These are phyloP conservation scores for Suhomyces prunicola DNA, from an alignment of 805 yeast genomes.

Conservation along the genomic window DNA sequence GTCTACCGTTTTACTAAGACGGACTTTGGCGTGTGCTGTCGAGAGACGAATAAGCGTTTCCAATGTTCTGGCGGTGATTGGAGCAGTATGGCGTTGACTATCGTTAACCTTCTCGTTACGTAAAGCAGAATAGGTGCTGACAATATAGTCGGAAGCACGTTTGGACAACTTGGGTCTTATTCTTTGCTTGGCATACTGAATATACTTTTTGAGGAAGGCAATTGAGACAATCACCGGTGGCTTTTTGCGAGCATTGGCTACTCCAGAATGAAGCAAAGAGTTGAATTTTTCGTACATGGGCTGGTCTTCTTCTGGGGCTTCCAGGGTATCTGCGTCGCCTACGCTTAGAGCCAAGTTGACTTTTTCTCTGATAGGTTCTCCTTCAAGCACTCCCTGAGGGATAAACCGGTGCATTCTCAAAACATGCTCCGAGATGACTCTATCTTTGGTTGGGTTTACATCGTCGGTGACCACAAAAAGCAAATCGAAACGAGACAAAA, in stretches of 20 bases:
- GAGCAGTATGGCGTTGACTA: conserved; percentile 78
- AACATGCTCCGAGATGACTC: conserved; percentile 90
- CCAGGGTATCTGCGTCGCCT: conserved; percentile 54
- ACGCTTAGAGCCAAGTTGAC: conserved; percentile 71
- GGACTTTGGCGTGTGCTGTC: conserved; percentile 96
- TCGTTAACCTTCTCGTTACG: conserved; percentile 67
- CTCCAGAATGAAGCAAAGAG: conserved; percentile 80
- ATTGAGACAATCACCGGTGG: conserved; percentile 53
- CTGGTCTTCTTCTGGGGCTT: conserved; percentile 43
- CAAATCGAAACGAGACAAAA: conserved; percentile 94
- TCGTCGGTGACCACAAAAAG: conserved; percentile 95
- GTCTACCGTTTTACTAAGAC: conserved; percentile 73
- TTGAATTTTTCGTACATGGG: conserved; percentile 83
- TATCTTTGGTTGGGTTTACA: conserved; percentile 77
- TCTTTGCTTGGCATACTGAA: conserved; percentile 91
- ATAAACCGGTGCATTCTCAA: conserved; percentile 87
- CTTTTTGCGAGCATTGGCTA: conserved; percentile 28
- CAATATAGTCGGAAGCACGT: conserved; percentile 77
- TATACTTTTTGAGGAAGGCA: conserved; percentile 84
- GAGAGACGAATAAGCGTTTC: conserved; percentile 93
- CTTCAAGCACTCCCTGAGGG: conserved; percentile 86
- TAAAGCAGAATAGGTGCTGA: conserved; percentile 71
- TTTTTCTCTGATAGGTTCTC: conserved; percentile 87
- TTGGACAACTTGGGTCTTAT: conserved; percentile 75
- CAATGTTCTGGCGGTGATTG: conserved; percentile 96